Evolutionary conservation across 2,329 filamentous ascomycete genomes (phyloP).

Genomic region (Colletotrichum magnum): DNA sequence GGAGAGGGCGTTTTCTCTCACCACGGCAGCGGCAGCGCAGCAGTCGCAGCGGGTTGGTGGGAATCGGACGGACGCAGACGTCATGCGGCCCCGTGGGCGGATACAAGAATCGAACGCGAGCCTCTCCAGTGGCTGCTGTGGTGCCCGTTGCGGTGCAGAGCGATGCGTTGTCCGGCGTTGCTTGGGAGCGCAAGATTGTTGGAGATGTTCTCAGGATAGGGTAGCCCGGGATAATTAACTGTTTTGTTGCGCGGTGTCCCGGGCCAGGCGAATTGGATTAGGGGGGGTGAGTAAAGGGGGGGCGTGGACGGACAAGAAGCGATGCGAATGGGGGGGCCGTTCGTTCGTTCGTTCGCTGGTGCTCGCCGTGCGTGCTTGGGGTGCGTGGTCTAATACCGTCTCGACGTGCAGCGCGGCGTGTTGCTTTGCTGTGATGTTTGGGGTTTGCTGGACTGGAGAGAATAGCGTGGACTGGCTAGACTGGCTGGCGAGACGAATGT

Average conservation of each 20-base stretch:
- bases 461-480: conserved; percentile 1
- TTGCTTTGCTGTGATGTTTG: not conserved
- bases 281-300: conserved; percentile 21
- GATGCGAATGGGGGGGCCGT: conserved; percentile 4
- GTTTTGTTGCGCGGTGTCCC: conserved; percentile 35
- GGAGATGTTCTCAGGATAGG: conserved; percentile 29
- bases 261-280: conserved; percentile 12
- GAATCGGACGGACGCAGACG: conserved; percentile 15
- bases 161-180: conserved; percentile 37
- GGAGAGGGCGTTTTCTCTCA: conserved; percentile 1
- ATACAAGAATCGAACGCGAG: conserved; percentile 12
- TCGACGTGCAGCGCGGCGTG: not conserved
- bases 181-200: conserved; percentile 31
- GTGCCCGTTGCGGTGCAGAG: conserved; percentile 28
- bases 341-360: conserved; percentile 16
- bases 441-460: too few species aligned
- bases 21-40: conserved; percentile 20
- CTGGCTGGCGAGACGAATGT: not conserved
- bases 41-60: conserved; percentile 24
- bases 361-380: too few species aligned
- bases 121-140: conserved; percentile 16
- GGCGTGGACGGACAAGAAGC: conserved; percentile 13
- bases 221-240: conserved; percentile 32
- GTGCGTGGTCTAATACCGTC: too few species aligned
- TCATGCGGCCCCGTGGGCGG: conserved; percentile 16